Base-by-base conservation (phyloP, 2,329 filamentous ascomycete genomes). In the Diaporthe ampelina region DNA sequence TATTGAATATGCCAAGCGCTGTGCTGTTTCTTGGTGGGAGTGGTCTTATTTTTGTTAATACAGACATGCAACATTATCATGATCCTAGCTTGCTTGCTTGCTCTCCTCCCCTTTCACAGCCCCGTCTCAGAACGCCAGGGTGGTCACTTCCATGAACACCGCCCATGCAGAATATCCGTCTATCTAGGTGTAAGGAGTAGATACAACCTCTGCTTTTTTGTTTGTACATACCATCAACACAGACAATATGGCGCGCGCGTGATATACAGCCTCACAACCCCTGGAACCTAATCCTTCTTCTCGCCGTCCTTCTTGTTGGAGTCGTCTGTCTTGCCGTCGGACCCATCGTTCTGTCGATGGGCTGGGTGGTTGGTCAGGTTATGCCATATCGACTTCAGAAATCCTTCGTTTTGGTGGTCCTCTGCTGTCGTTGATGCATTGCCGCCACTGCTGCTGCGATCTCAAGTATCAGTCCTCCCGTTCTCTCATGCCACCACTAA, bases 371-470 rank as follows among this genome's bases (percentile, higher is more conserved):
- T 94, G n/a, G 94, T 97, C 72, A 98, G 84, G 77, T 92, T 95
- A 81, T 98, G 94, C 96, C 96, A 98, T 77, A 97, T 92, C 56
- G 93, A 95, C 86, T 97, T 98, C 75, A 98, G 85, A 81, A 98
- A 98, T 3, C 96, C 94, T 83, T 98, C 95, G 80, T 94, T 91
- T 84, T 93, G 93, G 82, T 96, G 93, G 57, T 87, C 85, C 57
- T 82, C 79, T 52, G 76, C 80, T n/a, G 78, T 65, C 6, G 40
- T 43, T 52, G 68, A 65, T 11, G 17, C 26, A 43, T 24, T 35
- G 13, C 21, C 56, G 43, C 43, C 73, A 21, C 61, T 72, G 45
- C 43, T 75, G 21, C 24, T 63, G 21, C 4, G 56, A 19, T 40
- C n/a, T 61, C 4, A 52, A 48, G n/a, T 48, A 32, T 68, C 4